Evolutionary conservation across 805 yeast species (phyloP), one percentile per base, ranked within the genome.

Genomic region (Ogataea methylovora): DNA sequence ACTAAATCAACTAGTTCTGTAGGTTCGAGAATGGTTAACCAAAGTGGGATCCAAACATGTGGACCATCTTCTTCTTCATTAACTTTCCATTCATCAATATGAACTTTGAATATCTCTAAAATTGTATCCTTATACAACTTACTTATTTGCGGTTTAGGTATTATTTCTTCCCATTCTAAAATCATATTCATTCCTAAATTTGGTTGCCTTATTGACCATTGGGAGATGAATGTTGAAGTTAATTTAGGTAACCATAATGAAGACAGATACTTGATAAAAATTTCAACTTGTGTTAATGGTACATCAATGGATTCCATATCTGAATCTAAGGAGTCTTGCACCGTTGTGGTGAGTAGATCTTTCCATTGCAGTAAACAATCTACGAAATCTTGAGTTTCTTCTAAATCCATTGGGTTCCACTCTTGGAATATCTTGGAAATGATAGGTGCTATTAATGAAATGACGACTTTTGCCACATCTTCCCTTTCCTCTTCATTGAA

Each of bases 141-240:
- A 4, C 54, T 44, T 11, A 58, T 43, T 2, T 56, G 43, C 4
- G 40, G 34, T 0, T 31, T 30, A 3, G 69, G 62, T 3, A 71
- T 34, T 2, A 68, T 38, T 1, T 46, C 50, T 17, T 49, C 53
- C 16, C 73, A 68, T 15, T 61, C 63, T 14, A 68, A 52, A 0
- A 71, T 33, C 3, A 67, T 36, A 1, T 60, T 47, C 6, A 70
- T 49, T 1, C 63, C 65, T 10, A 63, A 34, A 30, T 61, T 58
- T 1, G 74, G 68, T 27, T 61, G 57, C 13, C 44, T 33, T 4
- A 58, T 47, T 8, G 58, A 41, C 76, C 76, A 71, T 6, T 51
- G 43, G 8, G 45, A 32, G 9, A 33, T 30, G 10, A 68, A 48
- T 20, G 22, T 9, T 7, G 9, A 20, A 7, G n/a, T n/a, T n/a